Evolutionary conservation across 768 basidiomycete species (phyloP).

Genomic region (Podaxis carcinomalis): DNA sequence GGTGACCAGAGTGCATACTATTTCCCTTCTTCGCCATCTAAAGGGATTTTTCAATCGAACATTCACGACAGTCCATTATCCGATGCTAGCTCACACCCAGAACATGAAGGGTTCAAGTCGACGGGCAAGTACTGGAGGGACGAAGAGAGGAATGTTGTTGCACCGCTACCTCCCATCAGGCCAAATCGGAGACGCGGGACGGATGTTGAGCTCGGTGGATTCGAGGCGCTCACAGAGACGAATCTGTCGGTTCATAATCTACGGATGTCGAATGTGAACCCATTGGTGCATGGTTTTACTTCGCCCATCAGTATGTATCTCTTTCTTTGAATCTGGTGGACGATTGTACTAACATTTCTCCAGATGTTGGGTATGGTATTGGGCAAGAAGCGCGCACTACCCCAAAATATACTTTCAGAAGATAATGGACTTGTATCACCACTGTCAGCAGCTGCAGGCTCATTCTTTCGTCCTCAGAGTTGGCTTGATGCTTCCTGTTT

Average conservation of each 20-base stretch:
- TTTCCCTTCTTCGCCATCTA: conserved; percentile 30
- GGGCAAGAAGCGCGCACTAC: conserved; percentile 11
- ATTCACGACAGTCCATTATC: conserved; percentile 18
- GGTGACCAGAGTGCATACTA: conserved; percentile 24
- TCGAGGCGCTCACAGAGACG: conserved; percentile 33
- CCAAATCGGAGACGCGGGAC: conserved; percentile 39
- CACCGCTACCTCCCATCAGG: conserved; percentile 28
- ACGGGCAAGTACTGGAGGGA: conserved; percentile 18
- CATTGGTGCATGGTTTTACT: conserved; percentile 59
- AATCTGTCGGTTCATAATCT: conserved; percentile 41
- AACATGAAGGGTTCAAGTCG: neutral
- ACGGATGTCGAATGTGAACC: conserved; percentile 34
- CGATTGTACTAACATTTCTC: conserved; percentile 2
- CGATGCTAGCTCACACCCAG: conserved; percentile 1
- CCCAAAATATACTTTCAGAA: conserved; percentile 19
- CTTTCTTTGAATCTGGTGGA: neutral
- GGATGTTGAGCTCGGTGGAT: conserved; percentile 33
- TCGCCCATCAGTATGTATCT: conserved; percentile 61
- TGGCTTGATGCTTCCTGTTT: neutral
- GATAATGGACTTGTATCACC: neutral
- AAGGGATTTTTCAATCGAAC: conserved; percentile 19
- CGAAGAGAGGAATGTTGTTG: conserved; percentile 26
- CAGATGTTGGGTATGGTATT: conserved; percentile 24
- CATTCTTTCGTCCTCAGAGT: neutral
- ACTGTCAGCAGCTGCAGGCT: neutral